Conservation (phyloP, 345 rosid genomes). For the Eucalyptus erythrocorys region DNA sequence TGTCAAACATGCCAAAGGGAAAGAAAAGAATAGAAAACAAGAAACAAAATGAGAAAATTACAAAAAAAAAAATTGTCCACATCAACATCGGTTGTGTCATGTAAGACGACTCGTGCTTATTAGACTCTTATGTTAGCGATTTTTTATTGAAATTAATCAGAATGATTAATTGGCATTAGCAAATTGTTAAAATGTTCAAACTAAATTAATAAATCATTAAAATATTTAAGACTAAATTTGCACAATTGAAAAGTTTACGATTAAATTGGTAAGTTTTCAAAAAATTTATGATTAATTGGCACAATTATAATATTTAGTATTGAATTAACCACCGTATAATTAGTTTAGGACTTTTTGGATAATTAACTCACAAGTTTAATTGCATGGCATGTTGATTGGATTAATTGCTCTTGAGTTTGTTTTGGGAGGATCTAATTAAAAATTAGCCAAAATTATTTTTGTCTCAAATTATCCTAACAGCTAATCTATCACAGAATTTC, state of each 20-base stretch:
- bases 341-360: background rate
- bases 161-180: background rate
- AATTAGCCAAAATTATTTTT: background rate
- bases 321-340: accelerated
- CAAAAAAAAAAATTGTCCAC: accelerated
- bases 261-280: accelerated
- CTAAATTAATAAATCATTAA: background rate
- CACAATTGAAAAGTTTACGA: accelerated
- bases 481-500: background rate
- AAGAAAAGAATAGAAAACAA: accelerated
- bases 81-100: accelerated
- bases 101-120: accelerated
- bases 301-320: accelerated
- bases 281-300: too few relatives aligned
- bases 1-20: accelerated
- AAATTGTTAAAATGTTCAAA: background rate
- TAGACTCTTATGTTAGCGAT: accelerated
- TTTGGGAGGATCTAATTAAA: background rate
- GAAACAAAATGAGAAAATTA: too few relatives aligned
- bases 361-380: background rate
- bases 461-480: background rate
- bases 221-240: accelerated
- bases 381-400: background rate
- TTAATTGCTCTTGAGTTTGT: background rate
- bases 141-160: accelerated